phyloP scores from a whole-genome alignment of 139 green algal species.

The Yamagishiella unicocca region DNA sequence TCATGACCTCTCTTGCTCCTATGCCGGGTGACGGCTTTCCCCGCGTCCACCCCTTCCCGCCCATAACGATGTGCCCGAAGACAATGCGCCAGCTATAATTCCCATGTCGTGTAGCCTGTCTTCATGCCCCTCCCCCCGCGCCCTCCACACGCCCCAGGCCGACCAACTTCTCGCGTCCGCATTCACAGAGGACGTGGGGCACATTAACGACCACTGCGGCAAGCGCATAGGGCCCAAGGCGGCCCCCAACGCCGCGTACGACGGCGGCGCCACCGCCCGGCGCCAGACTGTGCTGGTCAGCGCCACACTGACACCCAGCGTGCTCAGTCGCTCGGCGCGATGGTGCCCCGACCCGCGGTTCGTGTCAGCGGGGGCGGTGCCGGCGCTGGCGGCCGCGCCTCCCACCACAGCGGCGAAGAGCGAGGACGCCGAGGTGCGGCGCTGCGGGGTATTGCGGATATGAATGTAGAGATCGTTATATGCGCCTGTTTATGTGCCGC shows the following conservation, averaged over 20 bases:
- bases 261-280: background rate
- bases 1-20: too few relatives aligned
- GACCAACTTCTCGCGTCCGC: constrained; percentile 90
- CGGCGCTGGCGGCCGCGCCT: background rate
- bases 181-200: constrained; percentile 86
- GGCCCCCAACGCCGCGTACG: background rate
- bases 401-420: too few relatives aligned
- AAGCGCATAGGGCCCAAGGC: too few relatives aligned
- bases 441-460: too few relatives aligned
- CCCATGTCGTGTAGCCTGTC: too few relatives aligned
- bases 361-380: constrained; percentile 48
- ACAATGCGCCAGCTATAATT: too few relatives aligned
- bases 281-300: constrained; percentile 85
- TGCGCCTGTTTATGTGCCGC: too few relatives aligned
- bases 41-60: background rate
- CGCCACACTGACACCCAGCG: constrained; percentile 80
- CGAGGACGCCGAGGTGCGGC: too few relatives aligned
- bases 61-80: too few relatives aligned
- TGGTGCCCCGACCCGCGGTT: constrained; percentile 76
- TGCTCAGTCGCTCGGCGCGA: constrained; percentile 62
- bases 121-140: too few relatives aligned
- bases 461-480: too few relatives aligned
- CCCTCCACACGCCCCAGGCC: constrained; percentile 45
- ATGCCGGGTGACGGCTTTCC: too few relatives aligned
- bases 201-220: constrained; percentile 80